phyloP scores from a whole-genome alignment of 805 yeast species.

The Zygotorulaspora florentina region DNA sequence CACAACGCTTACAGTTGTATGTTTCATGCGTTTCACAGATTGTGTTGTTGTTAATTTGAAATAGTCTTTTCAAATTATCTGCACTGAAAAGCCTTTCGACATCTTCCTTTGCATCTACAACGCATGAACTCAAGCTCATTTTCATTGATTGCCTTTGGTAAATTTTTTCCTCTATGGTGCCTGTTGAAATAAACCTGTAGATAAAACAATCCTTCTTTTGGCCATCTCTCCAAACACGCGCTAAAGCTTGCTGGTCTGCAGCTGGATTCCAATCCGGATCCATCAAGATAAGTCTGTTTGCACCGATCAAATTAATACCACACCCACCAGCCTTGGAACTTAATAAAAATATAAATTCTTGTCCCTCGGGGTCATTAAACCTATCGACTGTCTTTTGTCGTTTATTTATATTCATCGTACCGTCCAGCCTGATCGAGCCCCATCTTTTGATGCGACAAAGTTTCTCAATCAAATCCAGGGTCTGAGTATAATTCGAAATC shows the following conservation, averaged over 20 bases:
- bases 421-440: slow-evolving; percentile 82
- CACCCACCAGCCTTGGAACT: slow-evolving; percentile 99
- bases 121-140: slow-evolving; percentile 87
- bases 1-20: slow-evolving; percentile 81
- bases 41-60: slow-evolving; percentile 62
- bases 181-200: slow-evolving; percentile 89
- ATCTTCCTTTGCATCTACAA: slow-evolving; percentile 93
- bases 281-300: slow-evolving; percentile 79
- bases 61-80: slow-evolving; percentile 71
- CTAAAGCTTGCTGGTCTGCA: slow-evolving; percentile 94
- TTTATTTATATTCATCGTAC: slow-evolving; percentile 86
- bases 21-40: slow-evolving; percentile 90
- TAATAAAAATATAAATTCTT: slow-evolving; percentile 79
- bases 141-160: slow-evolving; percentile 95
- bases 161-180: slow-evolving; percentile 93
- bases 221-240: slow-evolving; percentile 98
- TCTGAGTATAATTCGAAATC: slow-evolving; percentile 92
- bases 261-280: slow-evolving; percentile 99
- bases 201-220: slow-evolving; percentile 96
- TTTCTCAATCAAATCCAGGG: slow-evolving; percentile 82
- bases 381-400: slow-evolving; percentile 88
- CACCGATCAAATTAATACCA: slow-evolving; percentile 95
- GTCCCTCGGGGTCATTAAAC: slow-evolving; percentile 84
- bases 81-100: slow-evolving; percentile 89
- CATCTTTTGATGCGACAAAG: slow-evolving; percentile 74